These are phyloP conservation scores for Colletotrichum filicis DNA, from an alignment of 2,329 filamentous ascomycete species.

Conservation along the genomic window DNA sequence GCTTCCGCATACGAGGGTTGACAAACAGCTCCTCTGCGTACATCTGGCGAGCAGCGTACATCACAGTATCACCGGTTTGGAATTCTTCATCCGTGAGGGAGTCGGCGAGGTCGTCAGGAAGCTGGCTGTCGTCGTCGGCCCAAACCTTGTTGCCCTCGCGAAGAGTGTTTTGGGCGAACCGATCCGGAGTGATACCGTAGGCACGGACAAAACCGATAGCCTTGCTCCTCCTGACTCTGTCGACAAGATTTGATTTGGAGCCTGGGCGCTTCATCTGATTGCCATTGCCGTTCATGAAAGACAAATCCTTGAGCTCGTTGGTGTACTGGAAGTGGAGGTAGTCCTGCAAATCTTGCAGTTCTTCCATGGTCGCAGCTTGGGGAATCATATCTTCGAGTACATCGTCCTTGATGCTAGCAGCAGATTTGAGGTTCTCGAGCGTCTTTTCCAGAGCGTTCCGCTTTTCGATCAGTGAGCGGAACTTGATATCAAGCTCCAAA, in stretches of 20 bases:
- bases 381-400: slow-evolving; percentile 87
- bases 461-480: slow-evolving; percentile 91
- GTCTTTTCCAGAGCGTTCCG: slow-evolving; percentile 85
- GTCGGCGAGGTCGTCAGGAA: slow-evolving; percentile 89
- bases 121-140: slow-evolving; percentile 83
- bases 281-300: slow-evolving; percentile 69
- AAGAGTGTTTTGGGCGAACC: slow-evolving; percentile 87
- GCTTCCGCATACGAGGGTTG: slow-evolving; percentile 89
- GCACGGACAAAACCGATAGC: slow-evolving; percentile 87
- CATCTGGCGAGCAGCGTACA: slow-evolving; percentile 85
- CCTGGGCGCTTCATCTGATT: slow-evolving; percentile 83
- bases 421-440: slow-evolving; percentile 76
- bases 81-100: slow-evolving; percentile 79
- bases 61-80: slow-evolving; percentile 77
- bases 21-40: slow-evolving; percentile 91
- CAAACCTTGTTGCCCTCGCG: slow-evolving; percentile 82
- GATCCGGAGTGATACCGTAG: slow-evolving; percentile 90
- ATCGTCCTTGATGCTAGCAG: slow-evolving; percentile 72
- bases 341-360: slow-evolving; percentile 95
- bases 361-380: slow-evolving; percentile 87
- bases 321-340: slow-evolving; percentile 96
- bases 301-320: slow-evolving; percentile 83
- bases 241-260: slow-evolving; percentile 82
- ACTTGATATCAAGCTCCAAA: slow-evolving; percentile 94
- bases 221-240: slow-evolving; percentile 83